These are phyloP conservation scores for Solanum chmielewskii DNA, from an alignment of 257 asterid genomes.

Conservation along the genomic window DNA sequence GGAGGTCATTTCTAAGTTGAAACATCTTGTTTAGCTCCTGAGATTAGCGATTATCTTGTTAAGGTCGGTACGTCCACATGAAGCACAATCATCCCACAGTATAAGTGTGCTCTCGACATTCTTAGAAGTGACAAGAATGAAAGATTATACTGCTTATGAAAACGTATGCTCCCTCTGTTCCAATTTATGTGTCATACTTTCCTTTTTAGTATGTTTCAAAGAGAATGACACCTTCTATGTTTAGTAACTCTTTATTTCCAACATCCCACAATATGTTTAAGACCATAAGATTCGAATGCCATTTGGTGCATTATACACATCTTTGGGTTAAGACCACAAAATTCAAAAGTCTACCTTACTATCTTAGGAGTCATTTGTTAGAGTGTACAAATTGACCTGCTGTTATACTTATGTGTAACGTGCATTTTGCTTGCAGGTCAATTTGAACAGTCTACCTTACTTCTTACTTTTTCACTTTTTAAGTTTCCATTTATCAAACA, in stretches of 20 bases:
- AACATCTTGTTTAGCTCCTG: not conserved
- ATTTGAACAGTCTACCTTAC: not conserved
- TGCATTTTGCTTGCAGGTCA: not conserved
- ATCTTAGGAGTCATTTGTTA: not conserved
- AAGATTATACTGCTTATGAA: not conserved
- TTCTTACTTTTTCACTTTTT: not conserved
- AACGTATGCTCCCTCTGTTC: not conserved
- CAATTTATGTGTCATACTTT: not conserved
- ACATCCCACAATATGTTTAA: not conserved
- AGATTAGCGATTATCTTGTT: not conserved
- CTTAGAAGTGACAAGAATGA: not conserved
- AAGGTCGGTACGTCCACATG: not conserved
- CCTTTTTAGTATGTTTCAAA: not conserved
- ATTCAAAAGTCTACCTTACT: not conserved
- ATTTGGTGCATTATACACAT: not conserved
- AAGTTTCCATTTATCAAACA: not conserved
- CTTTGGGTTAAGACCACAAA: not conserved
- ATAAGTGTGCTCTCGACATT: not conserved
- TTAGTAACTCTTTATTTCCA: not conserved
- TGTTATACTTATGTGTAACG: not conserved
- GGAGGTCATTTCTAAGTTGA: not conserved
- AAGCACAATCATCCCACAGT: not conserved
- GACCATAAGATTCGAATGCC: not conserved
- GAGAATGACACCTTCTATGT: not conserved
- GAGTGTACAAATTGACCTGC: not conserved